These are phyloP conservation scores for Heracleum sosnowskyi DNA, from an alignment of 129 eudicot species.

Conservation along the genomic window DNA sequence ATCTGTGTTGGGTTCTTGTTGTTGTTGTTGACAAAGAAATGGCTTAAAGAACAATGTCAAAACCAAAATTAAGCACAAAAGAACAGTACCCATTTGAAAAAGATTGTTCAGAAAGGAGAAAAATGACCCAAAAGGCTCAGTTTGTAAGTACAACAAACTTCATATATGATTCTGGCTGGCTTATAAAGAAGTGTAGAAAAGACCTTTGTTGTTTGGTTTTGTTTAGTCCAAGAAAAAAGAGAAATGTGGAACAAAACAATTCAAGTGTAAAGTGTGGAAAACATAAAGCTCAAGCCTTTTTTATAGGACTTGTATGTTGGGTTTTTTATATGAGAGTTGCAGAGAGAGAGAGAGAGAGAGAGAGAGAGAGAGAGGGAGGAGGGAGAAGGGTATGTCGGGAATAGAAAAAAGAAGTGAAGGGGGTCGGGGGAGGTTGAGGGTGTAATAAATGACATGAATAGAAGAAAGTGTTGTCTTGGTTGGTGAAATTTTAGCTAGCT, in stretches of 20 bases:
- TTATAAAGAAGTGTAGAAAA: neutral
- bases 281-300: constrained; percentile 16
- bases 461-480: constrained; percentile 27
- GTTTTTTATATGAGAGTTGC: neutral
- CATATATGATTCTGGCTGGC: neutral
- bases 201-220: neutral
- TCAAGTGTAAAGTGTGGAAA: neutral
- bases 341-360: constrained; percentile 10
- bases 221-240: neutral
- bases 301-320: constrained; percentile 7
- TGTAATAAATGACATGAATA: constrained; percentile 41
- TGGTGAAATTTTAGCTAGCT: constrained; percentile 31
- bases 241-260: neutral
- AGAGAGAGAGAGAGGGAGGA: constrained; percentile 5
- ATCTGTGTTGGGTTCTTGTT: constrained; percentile 67
- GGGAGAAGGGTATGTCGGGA: constrained; percentile 24
- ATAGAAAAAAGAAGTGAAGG: constrained; percentile 7
- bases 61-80: constrained; percentile 40
- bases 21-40: constrained; percentile 43
- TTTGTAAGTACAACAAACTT: neutral
- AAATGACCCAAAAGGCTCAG: constrained; percentile 8
- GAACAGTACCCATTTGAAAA: constrained; percentile 45
- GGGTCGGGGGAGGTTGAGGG: constrained; percentile 18
- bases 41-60: constrained; percentile 44
- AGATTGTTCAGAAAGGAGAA: constrained; percentile 9